These are phyloP conservation scores for Zymoseptoria ardabiliae DNA, from an alignment of 2,329 filamentous ascomycete species.

Conservation along the genomic window DNA sequence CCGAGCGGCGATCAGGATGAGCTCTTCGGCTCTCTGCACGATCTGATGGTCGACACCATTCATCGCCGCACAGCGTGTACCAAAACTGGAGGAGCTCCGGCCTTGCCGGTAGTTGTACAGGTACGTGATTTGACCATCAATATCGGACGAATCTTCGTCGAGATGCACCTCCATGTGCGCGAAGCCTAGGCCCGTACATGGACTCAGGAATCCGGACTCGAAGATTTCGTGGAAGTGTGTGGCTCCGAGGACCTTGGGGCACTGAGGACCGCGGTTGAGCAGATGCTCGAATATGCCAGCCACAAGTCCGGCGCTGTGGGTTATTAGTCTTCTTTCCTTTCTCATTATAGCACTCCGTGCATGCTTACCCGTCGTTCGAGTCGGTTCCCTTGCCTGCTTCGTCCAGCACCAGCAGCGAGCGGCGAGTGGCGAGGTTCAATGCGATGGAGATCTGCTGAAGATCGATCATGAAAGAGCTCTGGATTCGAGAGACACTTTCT, in stretches of 20 bases:
- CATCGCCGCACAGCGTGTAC: slow-evolving; percentile 73
- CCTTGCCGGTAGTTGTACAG: slow-evolving; percentile 43
- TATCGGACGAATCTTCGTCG: slow-evolving; percentile 43
- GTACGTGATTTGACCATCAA: slow-evolving; percentile 48
- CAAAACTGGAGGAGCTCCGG: slow-evolving; percentile 72
- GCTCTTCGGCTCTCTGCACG: slow-evolving; percentile 65
- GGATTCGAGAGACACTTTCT: slow-evolving; percentile 56
- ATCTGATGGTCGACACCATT: slow-evolving; percentile 72
- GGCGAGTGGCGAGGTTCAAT: slow-evolving; percentile 63
- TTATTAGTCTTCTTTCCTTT: neutral
- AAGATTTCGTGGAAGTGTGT: slow-evolving; percentile 70
- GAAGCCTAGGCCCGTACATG: slow-evolving; percentile 48
- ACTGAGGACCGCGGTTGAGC: slow-evolving; percentile 39
- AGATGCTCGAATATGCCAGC: slow-evolving; percentile 55
- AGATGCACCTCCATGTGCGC: slow-evolving; percentile 66
- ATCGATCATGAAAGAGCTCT: slow-evolving; percentile 71
- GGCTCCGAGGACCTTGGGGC: slow-evolving; percentile 54
- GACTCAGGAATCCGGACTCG: slow-evolving; percentile 51
- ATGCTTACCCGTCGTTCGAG: slow-evolving; percentile 45
- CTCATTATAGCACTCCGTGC: neutral
- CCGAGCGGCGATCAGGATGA: slow-evolving; percentile 59
- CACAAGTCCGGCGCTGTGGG: slow-evolving; percentile 49
- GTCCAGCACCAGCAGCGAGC: slow-evolving; percentile 81
- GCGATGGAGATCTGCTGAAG: slow-evolving; percentile 78
- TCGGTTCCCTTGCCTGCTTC: slow-evolving; percentile 76